Evolutionary conservation across 306 rosid genomes (phyloP), one percentile per base, ranked within the genome.

Genomic region (Fragaria vesca): DNA sequence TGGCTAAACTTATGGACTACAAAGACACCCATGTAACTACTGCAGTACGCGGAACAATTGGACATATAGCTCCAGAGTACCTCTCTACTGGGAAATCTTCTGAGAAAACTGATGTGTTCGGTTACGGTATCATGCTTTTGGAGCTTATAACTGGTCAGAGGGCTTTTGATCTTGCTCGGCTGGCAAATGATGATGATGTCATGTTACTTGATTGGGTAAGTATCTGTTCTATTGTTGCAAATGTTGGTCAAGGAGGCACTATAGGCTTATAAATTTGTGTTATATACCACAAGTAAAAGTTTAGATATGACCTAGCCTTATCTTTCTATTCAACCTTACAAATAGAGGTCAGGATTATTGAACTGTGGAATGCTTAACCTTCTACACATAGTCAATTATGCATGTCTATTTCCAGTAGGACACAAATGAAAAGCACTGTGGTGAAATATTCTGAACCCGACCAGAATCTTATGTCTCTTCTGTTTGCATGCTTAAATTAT

Each of bases 201-300:
- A 95, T 95, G 98, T 86, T 95, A 69, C 98, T 95, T 77, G 98
- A 95, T 89, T 95, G 97, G 99, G 99, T 95, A 88, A 86, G 93
- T 81, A 55, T 71, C 43, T 46, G 32, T 26, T 61, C 46, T n/a
- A 30, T 62, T 75, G 17, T 75, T 36, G 12, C 43, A 12, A 57
- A 32, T 65, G 76, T 77, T 78, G 32, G 6, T 78, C 43, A 74
- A 74, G 32, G 47, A 18, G 20, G 32, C 45, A 1, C 3, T 74
- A 7, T 60, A 16, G 43, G 28, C 18, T 55, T 74, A 36, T 43
- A 18, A 26, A 50, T 45, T 43, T 28, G 6, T 72, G 32, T 50
- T 16, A 18, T 43, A 16, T 60, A 36, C 62, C 62, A 11, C 16
- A 51, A 62, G 3, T 9, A 54, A 34, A 77, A 15, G 15, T 42